These are phyloP conservation scores for Macrolepiota dolichaula DNA, from an alignment of 768 basidiomycete genomes.

Conservation along the genomic window DNA sequence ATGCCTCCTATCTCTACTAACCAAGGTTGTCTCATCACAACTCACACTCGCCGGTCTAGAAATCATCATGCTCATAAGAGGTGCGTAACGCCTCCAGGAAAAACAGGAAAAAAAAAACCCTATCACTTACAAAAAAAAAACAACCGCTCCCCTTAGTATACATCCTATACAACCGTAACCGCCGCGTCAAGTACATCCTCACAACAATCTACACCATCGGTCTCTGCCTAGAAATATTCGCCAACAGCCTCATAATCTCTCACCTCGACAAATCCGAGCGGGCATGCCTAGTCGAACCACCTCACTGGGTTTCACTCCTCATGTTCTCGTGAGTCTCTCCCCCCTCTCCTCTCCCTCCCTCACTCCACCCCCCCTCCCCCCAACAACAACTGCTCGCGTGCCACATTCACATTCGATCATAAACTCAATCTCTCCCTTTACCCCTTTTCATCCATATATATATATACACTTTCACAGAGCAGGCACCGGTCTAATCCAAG, in stretches of 20 bases:
- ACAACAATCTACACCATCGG: neutral
- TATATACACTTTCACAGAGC: no score
- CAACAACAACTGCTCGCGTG: no score
- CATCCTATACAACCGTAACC: neutral
- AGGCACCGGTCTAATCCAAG: neutral
- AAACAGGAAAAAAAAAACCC: no score
- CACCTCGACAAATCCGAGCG: neutral
- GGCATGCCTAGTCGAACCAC: neutral
- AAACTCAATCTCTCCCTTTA: no score
- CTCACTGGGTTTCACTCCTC: neutral
- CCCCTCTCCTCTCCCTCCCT: neutral
- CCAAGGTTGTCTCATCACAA: conserved; percentile 13
- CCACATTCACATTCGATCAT: no score
- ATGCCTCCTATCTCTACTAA: conserved; percentile 10
- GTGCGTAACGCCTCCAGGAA: neutral
- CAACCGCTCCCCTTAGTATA: neutral
- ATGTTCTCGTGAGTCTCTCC: conserved; percentile 6
- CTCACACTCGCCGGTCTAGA: conserved; percentile 17
- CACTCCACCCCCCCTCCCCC: no score
- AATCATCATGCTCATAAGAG: conserved; percentile 18
- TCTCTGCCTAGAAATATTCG: neutral
- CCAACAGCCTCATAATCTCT: neutral
- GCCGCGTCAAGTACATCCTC: neutral
- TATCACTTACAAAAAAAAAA: neutral
- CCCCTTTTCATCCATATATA: no score